Base-by-base conservation (phyloP, 768 basidiomycete genomes). In the Leccinum olivaceopallidum region DNA sequence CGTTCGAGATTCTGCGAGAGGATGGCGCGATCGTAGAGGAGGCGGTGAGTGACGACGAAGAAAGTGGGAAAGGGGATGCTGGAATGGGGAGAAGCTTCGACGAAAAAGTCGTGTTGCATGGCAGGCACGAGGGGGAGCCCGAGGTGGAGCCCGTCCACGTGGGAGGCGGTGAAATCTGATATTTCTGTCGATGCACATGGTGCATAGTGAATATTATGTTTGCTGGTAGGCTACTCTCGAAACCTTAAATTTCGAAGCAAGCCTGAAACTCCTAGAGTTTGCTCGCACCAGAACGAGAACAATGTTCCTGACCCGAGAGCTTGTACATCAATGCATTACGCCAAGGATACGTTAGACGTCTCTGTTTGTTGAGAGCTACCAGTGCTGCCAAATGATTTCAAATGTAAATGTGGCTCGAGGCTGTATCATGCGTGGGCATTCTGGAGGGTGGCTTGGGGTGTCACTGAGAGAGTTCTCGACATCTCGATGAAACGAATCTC, bases 1-100 rank as follows among this genome's bases (percentile, higher is more conserved):
- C 86, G 26, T 90, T 85, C 79, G 69, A 78, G 5, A 71, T 81
- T 56, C 69, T 89, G 20, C 80, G 81, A 55, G 86, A 88, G 55
- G 82, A 85, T 64, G 90, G 88, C 7, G 86, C 84, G 51, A 71
- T 89, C 24, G 75, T 90, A 49, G 89, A 90, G 70, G 89, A 90
- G 62, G 79, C 82, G 10, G 70, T 71, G 10, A 81, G 82, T 28
- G 78, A 78, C 24, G 81, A 78, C 20, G 83, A 76, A 13, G 72
- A 67, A 34, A 72, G 44, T 16, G 68, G 58, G 18, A 53, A 65
- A 56, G 52, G 58, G 14, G 66, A 62, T 18, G 61, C 53, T 6
- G 57, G 53, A 18, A 61, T 63, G 10, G 69, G 67, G 26, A 64
- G 36, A 50, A 67, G 66, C 51, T 69, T 79, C 57, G 75, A 81